These are phyloP conservation scores for Colletotrichum agaves DNA, from an alignment of 2,329 filamentous ascomycete species.

Conservation along the genomic window DNA sequence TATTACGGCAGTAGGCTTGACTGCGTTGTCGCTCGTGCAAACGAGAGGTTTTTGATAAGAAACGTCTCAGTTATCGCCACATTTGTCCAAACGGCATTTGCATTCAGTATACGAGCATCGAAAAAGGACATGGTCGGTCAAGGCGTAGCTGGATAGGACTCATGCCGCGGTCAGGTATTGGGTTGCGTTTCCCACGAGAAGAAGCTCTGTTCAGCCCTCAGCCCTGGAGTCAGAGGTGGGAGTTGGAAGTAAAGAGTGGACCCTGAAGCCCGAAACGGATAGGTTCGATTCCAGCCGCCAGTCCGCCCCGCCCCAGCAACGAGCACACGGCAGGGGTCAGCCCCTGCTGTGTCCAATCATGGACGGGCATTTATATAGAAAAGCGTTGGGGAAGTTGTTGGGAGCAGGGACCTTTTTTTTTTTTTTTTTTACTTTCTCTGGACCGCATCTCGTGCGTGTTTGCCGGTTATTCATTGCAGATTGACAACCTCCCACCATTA, in stretches of 20 bases:
- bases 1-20: constrained; percentile 10
- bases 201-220: constrained; percentile 17
- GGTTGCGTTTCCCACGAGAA: not conserved
- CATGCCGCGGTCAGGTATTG: not conserved
- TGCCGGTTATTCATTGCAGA: constrained; percentile 34
- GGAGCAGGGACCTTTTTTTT: constrained; percentile 27
- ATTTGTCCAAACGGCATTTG: not conserved
- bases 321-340: constrained; percentile 24
- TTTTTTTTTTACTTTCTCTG: constrained; percentile 13
- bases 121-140: not conserved
- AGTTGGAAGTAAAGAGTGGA: not conserved
- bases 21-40: constrained; percentile 1
- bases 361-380: constrained; percentile 23
- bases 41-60: not conserved
- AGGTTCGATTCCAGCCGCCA: constrained; percentile 28
- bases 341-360: constrained; percentile 32
- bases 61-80: constrained; percentile 1
- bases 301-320: constrained; percentile 32
- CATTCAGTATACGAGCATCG: not conserved
- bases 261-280: not conserved
- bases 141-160: not conserved
- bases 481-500: constrained; percentile 32
- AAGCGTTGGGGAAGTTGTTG: constrained; percentile 38
- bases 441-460: constrained; percentile 31
- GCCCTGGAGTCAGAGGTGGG: constrained; percentile 3